phyloP scores from a whole-genome alignment of 441 rosid species.

The Pelargonium cotyledonis region DNA sequence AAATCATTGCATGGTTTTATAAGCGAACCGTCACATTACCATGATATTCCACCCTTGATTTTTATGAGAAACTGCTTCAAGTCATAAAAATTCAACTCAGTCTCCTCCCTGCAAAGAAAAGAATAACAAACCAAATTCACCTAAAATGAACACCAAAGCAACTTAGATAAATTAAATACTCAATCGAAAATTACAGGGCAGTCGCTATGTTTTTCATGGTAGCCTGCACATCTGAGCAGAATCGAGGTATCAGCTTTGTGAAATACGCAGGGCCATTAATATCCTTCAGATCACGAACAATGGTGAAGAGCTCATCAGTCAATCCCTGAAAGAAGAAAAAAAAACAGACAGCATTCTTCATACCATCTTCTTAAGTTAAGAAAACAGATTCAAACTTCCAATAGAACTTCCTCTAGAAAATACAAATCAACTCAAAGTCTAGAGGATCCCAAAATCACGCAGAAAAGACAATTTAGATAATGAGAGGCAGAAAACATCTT shows the following conservation, averaged over 20 bases:
- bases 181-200: slow-evolving; percentile 12
- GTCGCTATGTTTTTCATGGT: slow-evolving; percentile 14
- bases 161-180: background rate
- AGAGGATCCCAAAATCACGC: too few relatives aligned
- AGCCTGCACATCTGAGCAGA: slow-evolving; percentile 11
- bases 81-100: slow-evolving; percentile 6
- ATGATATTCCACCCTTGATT: slow-evolving; percentile 22
- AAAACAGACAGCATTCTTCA: background rate
- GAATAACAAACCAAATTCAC: background rate
- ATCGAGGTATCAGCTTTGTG: slow-evolving; percentile 14
- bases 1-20: background rate
- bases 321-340: slow-evolving; percentile 17
- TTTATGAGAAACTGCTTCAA: slow-evolving; percentile 19
- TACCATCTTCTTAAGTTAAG: background rate
- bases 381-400: too few relatives aligned
- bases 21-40: slow-evolving; percentile 16
- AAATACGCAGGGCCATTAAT: slow-evolving; percentile 15
- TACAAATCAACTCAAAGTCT: too few relatives aligned
- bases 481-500: too few relatives aligned
- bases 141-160: background rate
- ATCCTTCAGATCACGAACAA: slow-evolving; percentile 16
- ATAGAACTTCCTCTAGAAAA: too few relatives aligned
- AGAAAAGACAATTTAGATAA: too few relatives aligned
- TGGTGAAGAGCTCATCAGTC: slow-evolving; percentile 15
- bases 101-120: slow-evolving; percentile 15